These are phyloP conservation scores for Eimeria falciformis DNA, from an alignment of 169 alveolate species.

Conservation along the genomic window DNA sequence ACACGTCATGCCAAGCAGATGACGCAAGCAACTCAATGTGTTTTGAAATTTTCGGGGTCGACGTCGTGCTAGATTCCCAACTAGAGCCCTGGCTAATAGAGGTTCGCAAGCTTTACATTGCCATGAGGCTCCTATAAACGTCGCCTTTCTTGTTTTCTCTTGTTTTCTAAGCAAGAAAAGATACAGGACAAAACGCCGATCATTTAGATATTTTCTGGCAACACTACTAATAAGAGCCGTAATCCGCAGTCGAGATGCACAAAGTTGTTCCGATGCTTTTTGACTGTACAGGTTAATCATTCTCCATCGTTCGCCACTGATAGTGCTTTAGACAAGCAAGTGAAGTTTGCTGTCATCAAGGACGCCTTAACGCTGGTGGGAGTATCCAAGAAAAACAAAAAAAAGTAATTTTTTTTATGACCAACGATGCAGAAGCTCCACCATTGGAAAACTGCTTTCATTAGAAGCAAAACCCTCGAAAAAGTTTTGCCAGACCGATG, in stretches of 20 bases:
- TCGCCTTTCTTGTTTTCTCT: background rate
- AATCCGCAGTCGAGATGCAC: no score
- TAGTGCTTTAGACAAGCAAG: slow-evolving; percentile 84
- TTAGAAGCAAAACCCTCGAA: background rate
- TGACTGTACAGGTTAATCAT: slow-evolving; percentile 83
- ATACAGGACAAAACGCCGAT: no score
- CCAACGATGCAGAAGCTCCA: slow-evolving; percentile 65
- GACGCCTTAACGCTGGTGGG: slow-evolving; percentile 86
- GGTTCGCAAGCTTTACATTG: slow-evolving; percentile 18
- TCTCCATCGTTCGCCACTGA: slow-evolving; percentile 87
- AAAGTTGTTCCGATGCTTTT: background rate
- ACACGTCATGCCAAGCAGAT: slow-evolving; percentile 88
- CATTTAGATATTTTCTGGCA: no score
- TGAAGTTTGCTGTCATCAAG: slow-evolving; percentile 84
- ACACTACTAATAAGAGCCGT: no score
- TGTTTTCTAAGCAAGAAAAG: background rate
- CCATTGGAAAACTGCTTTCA: background rate
- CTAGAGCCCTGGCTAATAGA: slow-evolving; percentile 89
- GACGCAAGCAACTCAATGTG: slow-evolving; percentile 89
- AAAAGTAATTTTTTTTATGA: slow-evolving; percentile 63
- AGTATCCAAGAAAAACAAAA: slow-evolving; percentile 79
- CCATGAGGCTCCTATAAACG: background rate
- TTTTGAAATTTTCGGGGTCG: slow-evolving; percentile 92
- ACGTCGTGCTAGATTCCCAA: slow-evolving; percentile 85
- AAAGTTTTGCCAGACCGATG: background rate